phyloP scores from a whole-genome alignment of 2,329 filamentous ascomycete species.

The Botryotinia globosa region DNA sequence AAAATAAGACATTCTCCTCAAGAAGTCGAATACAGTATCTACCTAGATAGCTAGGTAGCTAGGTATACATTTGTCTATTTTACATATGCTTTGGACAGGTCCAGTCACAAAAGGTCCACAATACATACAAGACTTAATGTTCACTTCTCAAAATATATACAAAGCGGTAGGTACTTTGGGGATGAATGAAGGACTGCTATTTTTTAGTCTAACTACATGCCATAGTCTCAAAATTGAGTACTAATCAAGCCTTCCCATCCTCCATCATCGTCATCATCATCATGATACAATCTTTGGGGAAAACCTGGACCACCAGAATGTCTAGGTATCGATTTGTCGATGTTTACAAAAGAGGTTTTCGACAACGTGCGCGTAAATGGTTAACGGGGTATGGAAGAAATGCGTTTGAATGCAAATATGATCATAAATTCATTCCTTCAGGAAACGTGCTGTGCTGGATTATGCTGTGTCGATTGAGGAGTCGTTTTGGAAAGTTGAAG shows the following conservation, averaged over 20 bases:
- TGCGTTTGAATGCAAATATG: slow-evolving; percentile 25
- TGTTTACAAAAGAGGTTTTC: slow-evolving; percentile 29
- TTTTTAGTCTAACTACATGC: slow-evolving; percentile 39
- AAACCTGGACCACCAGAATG: slow-evolving; percentile 28
- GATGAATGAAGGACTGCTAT: slow-evolving; percentile 38
- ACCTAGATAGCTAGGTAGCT: too few species aligned
- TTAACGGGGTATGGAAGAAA: slow-evolving; percentile 24
- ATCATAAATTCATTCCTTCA: slow-evolving; percentile 34
- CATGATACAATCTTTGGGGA: slow-evolving; percentile 27
- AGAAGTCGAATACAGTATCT: neutral
- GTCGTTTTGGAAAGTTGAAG: slow-evolving; percentile 23
- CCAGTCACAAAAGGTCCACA: neutral
- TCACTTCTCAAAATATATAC: neutral
- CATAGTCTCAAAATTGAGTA: slow-evolving; percentile 30
- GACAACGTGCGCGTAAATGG: slow-evolving; percentile 31
- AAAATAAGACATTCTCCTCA: neutral
- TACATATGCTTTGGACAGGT: neutral
- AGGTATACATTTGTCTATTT: neutral
- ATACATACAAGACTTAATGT: neutral
- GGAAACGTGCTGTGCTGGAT: slow-evolving; percentile 27
- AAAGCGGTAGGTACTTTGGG: slow-evolving; percentile 10
- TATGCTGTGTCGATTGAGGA: slow-evolving; percentile 24
- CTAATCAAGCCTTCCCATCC: slow-evolving; percentile 31
- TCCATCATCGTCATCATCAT: slow-evolving; percentile 33
- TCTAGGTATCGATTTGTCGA: slow-evolving; percentile 26